Evolutionary conservation across 192 early-diverging fungal genomes (phyloP).

Genomic region (Kappamyces sp.): DNA sequence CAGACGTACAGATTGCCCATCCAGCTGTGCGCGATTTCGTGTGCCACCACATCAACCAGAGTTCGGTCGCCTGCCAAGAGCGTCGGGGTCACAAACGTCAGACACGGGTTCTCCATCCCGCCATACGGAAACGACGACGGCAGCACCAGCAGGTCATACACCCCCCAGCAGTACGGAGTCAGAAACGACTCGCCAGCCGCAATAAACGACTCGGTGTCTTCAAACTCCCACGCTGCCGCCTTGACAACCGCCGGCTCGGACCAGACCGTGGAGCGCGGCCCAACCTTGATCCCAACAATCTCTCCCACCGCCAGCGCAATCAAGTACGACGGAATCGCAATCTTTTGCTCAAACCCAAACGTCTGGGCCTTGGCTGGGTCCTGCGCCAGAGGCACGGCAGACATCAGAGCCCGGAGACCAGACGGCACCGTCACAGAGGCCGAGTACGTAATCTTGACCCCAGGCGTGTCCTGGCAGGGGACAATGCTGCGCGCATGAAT

Average conservation of each 20-base stretch:
- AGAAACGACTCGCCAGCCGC: slow-evolving; percentile 53
- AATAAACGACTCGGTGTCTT: slow-evolving; percentile 51
- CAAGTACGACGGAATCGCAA: slow-evolving; percentile 89
- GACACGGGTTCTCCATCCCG: slow-evolving; percentile 81
- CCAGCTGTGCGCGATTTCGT: slow-evolving; percentile 62
- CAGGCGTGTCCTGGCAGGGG: slow-evolving; percentile 86
- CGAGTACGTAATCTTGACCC: slow-evolving; percentile 79
- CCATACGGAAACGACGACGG: slow-evolving; percentile 81
- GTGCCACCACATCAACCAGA: slow-evolving; percentile 85
- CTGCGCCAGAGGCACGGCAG: slow-evolving; percentile 68
- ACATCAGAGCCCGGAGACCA: slow-evolving; percentile 87
- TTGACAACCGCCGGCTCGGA: slow-evolving; percentile 88
- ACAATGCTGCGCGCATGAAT: slow-evolving; percentile 90
- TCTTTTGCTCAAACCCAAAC: slow-evolving; percentile 81
- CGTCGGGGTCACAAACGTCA: slow-evolving; percentile 97
- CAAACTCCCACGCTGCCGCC: slow-evolving; percentile 91
- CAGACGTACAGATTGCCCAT: slow-evolving; percentile 16
- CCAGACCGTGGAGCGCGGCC: slow-evolving; percentile 94
- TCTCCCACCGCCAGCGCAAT: slow-evolving; percentile 92
- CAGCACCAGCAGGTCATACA: slow-evolving; percentile 88
- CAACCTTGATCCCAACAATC: slow-evolving; percentile 70
- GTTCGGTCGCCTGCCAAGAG: slow-evolving; percentile 91
- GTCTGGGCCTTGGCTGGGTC: slow-evolving; percentile 43
- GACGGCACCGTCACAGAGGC: slow-evolving; percentile 72
- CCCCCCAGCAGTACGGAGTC: slow-evolving; percentile 93